Evolutionary conservation across 2,329 filamentous ascomycete genomes (phyloP).

Genomic region (Claviceps sp.): DNA sequence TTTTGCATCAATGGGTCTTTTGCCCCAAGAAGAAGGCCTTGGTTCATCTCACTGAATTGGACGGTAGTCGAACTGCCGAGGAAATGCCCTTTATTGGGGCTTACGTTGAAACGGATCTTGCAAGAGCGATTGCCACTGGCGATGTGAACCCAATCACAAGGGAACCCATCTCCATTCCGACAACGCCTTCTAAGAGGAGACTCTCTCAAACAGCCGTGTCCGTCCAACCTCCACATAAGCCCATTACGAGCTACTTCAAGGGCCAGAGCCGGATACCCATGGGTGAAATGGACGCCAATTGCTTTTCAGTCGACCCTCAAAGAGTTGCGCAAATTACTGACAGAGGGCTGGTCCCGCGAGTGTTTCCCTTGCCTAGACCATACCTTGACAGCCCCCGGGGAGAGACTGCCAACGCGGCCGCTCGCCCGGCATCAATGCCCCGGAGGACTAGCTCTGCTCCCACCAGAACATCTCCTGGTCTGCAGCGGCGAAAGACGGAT

Average conservation of each 20-base stretch:
- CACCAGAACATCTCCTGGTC: constrained; percentile 23
- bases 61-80: constrained; percentile 47
- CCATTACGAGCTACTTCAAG: constrained; percentile 43
- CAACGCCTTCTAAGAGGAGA: constrained; percentile 28
- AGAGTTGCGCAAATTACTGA: constrained; percentile 34
- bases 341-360: constrained; percentile 36
- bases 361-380: constrained; percentile 45
- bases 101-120: constrained; percentile 54
- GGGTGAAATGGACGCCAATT: constrained; percentile 50
- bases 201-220: constrained; percentile 21
- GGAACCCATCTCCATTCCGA: constrained; percentile 35
- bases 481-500: constrained; percentile 38
- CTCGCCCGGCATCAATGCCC: constrained; percentile 1
- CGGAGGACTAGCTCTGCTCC: constrained; percentile 8
- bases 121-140: constrained; percentile 62
- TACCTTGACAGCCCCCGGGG: constrained; percentile 31
- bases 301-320: constrained; percentile 39
- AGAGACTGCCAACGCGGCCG: constrained; percentile 5
- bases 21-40: constrained; percentile 60
- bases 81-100: constrained; percentile 73
- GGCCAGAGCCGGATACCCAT: constrained; percentile 38
- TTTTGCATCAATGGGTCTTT: constrained; percentile 88
- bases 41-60: constrained; percentile 60
- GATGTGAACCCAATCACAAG: constrained; percentile 89
- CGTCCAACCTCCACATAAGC: constrained; percentile 25